phyloP scores from a whole-genome alignment of 2,329 filamentous ascomycete genomes.

The Nannizzia gypsea region DNA sequence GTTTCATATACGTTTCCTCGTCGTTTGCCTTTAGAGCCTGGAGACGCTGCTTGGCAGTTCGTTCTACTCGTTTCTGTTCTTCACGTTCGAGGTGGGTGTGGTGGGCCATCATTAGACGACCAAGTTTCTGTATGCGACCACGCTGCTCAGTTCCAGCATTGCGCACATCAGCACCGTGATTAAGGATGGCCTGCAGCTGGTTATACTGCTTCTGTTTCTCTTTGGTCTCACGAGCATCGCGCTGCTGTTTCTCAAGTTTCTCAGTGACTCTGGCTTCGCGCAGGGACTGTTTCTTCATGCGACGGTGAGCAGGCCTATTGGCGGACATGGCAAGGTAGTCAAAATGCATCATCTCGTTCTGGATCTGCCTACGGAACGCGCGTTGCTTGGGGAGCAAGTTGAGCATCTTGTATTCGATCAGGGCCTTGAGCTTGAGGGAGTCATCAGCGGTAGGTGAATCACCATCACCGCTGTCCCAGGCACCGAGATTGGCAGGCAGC shows the following conservation, averaged over 20 bases:
- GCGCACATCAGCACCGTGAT: slow-evolving; percentile 67
- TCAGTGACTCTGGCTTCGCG: slow-evolving; percentile 94
- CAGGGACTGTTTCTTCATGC: slow-evolving; percentile 94
- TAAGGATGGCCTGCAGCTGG: slow-evolving; percentile 75
- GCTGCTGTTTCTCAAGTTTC: slow-evolving; percentile 97
- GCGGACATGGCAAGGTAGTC: slow-evolving; percentile 96
- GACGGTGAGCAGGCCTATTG: slow-evolving; percentile 78
- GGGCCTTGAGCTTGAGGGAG: slow-evolving; percentile 70
- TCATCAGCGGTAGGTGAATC: slow-evolving; percentile 61
- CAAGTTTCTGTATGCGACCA: slow-evolving; percentile 70
- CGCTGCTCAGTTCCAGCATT: slow-evolving; percentile 56
- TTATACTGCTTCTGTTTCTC: slow-evolving; percentile 97
- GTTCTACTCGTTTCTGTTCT: slow-evolving; percentile 95
- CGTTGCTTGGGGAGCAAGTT: slow-evolving; percentile 81
- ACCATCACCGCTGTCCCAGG: slow-evolving; percentile 65
- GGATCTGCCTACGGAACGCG: slow-evolving; percentile 71
- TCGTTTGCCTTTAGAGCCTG: slow-evolving; percentile 98
- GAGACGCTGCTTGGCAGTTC: slow-evolving; percentile 97
- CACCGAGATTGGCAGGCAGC: slow-evolving; percentile 71
- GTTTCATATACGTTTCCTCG: slow-evolving; percentile 95
- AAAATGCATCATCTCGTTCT: slow-evolving; percentile 84
- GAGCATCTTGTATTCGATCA: slow-evolving; percentile 92
- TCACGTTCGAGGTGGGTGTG: slow-evolving; percentile 98
- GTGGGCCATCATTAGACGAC: slow-evolving; percentile 75
- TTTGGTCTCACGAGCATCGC: slow-evolving; percentile 85